These are phyloP conservation scores for Penicillium cataractarum DNA, from an alignment of 495 filamentous ascomycete species.

Conservation along the genomic window DNA sequence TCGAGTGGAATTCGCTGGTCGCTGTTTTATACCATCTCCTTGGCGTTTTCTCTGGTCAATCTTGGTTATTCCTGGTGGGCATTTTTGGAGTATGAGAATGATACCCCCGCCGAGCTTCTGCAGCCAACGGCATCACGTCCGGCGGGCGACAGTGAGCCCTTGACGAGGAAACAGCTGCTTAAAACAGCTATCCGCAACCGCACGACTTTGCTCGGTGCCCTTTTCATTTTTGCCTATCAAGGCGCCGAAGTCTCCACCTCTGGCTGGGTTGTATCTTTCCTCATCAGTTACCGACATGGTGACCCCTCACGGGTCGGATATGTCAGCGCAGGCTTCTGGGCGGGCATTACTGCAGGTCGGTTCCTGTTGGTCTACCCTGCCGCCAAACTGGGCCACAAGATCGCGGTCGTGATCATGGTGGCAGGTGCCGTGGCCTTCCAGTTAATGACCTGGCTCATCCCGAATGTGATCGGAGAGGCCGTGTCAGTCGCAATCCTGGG, in stretches of 20 bases:
- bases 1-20: slow-evolving; percentile 41
- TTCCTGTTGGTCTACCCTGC: slow-evolving; percentile 68
- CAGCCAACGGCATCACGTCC: slow-evolving; percentile 42
- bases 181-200: slow-evolving; percentile 56
- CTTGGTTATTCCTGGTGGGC: slow-evolving; percentile 55
- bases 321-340: slow-evolving; percentile 85
- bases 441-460: slow-evolving; percentile 74
- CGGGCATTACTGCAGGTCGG: slow-evolving; percentile 71
- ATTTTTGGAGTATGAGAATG: slow-evolving; percentile 59
- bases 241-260: slow-evolving; percentile 78
- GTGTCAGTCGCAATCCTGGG: slow-evolving; percentile 74
- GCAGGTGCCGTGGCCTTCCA: slow-evolving; percentile 65
- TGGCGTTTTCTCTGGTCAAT: slow-evolving; percentile 50
- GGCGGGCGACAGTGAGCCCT: slow-evolving; percentile 45
- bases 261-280: slow-evolving; percentile 81
- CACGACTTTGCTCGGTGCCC: slow-evolving; percentile 67
- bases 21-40: slow-evolving; percentile 32
- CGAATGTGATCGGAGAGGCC: slow-evolving; percentile 69
- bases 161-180: slow-evolving; percentile 68
- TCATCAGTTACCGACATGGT: slow-evolving; percentile 70
- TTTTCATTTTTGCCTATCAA: slow-evolving; percentile 84
- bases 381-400: slow-evolving; percentile 67
- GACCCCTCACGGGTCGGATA: slow-evolving; percentile 71
- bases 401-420: slow-evolving; percentile 63
- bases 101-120: slow-evolving; percentile 40